Conservation (phyloP, 2,329 filamentous ascomycete species). For the Exophiala calicioides region DNA sequence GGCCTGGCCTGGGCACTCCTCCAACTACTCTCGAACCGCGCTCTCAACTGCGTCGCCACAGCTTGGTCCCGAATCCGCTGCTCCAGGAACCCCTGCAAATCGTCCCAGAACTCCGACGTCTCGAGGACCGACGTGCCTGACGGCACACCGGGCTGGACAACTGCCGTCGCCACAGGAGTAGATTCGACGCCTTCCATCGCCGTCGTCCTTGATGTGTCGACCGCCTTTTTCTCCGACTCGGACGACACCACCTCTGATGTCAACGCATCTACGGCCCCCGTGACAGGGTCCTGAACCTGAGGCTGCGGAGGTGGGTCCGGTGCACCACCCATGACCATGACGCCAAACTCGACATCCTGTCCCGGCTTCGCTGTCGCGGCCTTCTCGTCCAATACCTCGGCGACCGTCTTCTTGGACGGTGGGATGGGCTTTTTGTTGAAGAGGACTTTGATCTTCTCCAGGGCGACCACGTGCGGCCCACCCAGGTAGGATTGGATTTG, state of each 20-base stretch:
- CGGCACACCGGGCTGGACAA: conserved; percentile 24
- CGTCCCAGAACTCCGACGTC: conserved; percentile 79
- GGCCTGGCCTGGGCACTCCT: conserved; percentile 37
- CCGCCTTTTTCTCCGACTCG: conserved; percentile 39
- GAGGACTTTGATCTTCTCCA: conserved; percentile 83
- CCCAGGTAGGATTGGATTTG: conserved; percentile 64
- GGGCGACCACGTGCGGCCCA: conserved; percentile 36
- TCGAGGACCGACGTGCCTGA: conserved; percentile 47
- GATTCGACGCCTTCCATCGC: conserved; percentile 38
- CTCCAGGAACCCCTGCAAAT: conserved; percentile 76
- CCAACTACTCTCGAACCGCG: conserved; percentile 72
- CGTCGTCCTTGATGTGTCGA: conserved; percentile 29
- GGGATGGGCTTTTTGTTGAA: conserved; percentile 82
- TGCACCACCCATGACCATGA: conserved; percentile 84
- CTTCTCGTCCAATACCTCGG: conserved; percentile 66
- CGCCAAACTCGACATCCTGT: conserved; percentile 68
- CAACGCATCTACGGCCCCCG: conserved; percentile 35
- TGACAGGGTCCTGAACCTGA: conserved; percentile 4
- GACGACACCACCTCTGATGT: conserved; percentile 41
- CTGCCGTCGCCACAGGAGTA: conserved; percentile 23
- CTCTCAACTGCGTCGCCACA: conserved; percentile 64
- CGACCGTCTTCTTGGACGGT: conserved; percentile 68
- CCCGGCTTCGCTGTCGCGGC: conserved; percentile 44
- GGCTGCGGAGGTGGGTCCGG: conserved; percentile 34
- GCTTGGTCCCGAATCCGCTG: conserved; percentile 73